Evolutionary conservation across 768 basidiomycete genomes (phyloP).

Genomic region (Kwoniella sp.): DNA sequence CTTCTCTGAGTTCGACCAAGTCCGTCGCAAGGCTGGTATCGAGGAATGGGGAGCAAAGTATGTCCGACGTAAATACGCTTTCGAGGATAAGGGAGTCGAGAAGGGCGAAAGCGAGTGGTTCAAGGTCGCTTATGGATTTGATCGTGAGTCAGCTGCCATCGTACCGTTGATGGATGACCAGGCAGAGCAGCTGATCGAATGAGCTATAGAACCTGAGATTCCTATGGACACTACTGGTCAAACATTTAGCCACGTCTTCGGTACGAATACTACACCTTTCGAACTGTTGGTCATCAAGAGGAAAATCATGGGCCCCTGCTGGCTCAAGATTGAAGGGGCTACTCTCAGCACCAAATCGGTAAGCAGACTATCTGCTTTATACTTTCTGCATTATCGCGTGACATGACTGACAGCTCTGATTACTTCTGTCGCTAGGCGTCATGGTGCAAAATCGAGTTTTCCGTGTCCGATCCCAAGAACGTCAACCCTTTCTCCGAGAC

Average conservation of each 20-base stretch:
- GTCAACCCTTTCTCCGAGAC: slow-evolving; percentile 79
- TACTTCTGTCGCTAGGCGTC: slow-evolving; percentile 71
- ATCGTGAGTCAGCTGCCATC: slow-evolving; percentile 62
- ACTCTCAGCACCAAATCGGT: slow-evolving; percentile 78
- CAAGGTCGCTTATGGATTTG: slow-evolving; percentile 89
- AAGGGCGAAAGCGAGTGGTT: slow-evolving; percentile 78
- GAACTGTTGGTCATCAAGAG: slow-evolving; percentile 90
- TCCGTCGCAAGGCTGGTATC: slow-evolving; percentile 72
- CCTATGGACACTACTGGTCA: slow-evolving; percentile 73
- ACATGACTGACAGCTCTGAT: not conserved
- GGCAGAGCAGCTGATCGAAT: not conserved
- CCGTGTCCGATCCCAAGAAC: slow-evolving; percentile 80
- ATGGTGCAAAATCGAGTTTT: slow-evolving; percentile 94
- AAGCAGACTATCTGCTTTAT: slow-evolving; percentile 44
- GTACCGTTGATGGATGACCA: too few relatives aligned
- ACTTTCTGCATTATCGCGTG: not conserved
- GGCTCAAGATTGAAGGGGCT: slow-evolving; percentile 82
- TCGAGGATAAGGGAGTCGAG: slow-evolving; percentile 81
- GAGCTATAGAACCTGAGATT: slow-evolving; percentile 68
- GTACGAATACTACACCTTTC: slow-evolving; percentile 88
- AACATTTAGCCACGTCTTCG: slow-evolving; percentile 84
- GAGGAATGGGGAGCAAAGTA: slow-evolving; percentile 77
- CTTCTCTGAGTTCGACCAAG: slow-evolving; percentile 76
- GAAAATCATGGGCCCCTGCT: slow-evolving; percentile 99
- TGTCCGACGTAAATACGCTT: slow-evolving; percentile 88